These are phyloP conservation scores for Xerocomus spinulosus DNA, from an alignment of 768 basidiomycete genomes.

Conservation along the genomic window DNA sequence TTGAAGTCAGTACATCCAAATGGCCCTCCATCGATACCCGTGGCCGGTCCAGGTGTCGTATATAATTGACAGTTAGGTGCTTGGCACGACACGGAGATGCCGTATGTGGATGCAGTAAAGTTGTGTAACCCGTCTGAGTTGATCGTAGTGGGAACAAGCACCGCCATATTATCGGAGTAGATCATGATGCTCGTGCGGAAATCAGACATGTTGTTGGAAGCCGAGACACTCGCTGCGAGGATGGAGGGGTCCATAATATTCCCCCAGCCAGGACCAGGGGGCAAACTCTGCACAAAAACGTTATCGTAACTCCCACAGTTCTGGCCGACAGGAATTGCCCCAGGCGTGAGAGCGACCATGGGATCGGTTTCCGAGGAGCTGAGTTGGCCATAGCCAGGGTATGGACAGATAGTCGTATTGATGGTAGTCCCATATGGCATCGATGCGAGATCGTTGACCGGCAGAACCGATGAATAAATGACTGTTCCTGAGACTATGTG, in stretches of 20 bases:
- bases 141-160: neutral
- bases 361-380: neutral
- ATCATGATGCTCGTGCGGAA: neutral
- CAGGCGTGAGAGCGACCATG: neutral
- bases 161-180: neutral
- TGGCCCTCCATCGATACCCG: neutral
- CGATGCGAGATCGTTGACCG: neutral
- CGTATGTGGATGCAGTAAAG: conserved; percentile 1
- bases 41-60: neutral
- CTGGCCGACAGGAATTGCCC: neutral
- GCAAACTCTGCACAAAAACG: neutral
- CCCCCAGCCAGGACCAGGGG: conserved; percentile 1
- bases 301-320: conserved; percentile 1
- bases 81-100: neutral
- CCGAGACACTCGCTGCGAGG: neutral
- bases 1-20: conserved; percentile 1
- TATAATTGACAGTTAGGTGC: neutral
- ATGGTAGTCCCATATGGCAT: conserved; percentile 1
- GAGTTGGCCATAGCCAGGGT: neutral
- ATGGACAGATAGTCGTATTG: neutral
- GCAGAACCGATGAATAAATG: neutral
- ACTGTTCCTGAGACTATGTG: conserved; percentile 1
- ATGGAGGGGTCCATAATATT: neutral
- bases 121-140: neutral
- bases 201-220: neutral